Evolutionary conservation across 2,329 filamentous ascomycete genomes (phyloP).

Genomic region (Penicillium sclerotiorum): DNA sequence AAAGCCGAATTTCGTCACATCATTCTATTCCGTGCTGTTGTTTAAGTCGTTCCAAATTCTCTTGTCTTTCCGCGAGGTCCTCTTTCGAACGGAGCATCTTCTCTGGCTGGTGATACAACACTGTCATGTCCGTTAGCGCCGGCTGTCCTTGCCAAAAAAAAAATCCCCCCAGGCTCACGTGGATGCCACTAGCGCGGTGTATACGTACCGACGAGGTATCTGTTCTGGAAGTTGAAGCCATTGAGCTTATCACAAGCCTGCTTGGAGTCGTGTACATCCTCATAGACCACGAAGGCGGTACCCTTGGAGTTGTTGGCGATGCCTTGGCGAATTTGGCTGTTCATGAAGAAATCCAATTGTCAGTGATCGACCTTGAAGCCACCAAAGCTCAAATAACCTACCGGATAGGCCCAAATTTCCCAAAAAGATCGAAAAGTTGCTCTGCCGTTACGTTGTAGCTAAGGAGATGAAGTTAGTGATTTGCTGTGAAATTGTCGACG

Average conservation of each 20-base stretch:
- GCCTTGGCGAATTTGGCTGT: slow-evolving; percentile 94
- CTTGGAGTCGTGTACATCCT: slow-evolving; percentile 99
- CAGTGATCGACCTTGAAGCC: slow-evolving; percentile 6
- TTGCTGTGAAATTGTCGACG: background rate
- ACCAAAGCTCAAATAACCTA: slow-evolving; percentile 52
- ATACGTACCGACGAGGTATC: slow-evolving; percentile 91
- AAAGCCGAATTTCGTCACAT: slow-evolving; percentile 45
- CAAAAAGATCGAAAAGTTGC: slow-evolving; percentile 98
- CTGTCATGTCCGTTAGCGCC: slow-evolving; percentile 33
- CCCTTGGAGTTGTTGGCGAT: slow-evolving; percentile 97
- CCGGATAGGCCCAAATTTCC: slow-evolving; percentile 95
- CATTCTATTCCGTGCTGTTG: slow-evolving; percentile 98
- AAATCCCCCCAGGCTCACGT: background rate
- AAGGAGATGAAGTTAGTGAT: slow-evolving; percentile 17
- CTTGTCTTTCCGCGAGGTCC: slow-evolving; percentile 89
- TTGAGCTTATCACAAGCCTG: slow-evolving; percentile 99
- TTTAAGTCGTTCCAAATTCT: slow-evolving; percentile 98
- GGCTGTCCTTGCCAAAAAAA: background rate
- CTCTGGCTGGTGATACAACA: slow-evolving; percentile 76
- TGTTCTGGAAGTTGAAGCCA: slow-evolving; percentile 99
- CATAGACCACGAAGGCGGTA: slow-evolving; percentile 98
- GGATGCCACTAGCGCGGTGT: background rate
- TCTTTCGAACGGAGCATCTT: slow-evolving; percentile 86
- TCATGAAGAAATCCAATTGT: slow-evolving; percentile 8
- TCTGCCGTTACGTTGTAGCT: slow-evolving; percentile 99